phyloP scores from a whole-genome alignment of 78 protist genomes.

The Chrysochromulina tobinii region DNA sequence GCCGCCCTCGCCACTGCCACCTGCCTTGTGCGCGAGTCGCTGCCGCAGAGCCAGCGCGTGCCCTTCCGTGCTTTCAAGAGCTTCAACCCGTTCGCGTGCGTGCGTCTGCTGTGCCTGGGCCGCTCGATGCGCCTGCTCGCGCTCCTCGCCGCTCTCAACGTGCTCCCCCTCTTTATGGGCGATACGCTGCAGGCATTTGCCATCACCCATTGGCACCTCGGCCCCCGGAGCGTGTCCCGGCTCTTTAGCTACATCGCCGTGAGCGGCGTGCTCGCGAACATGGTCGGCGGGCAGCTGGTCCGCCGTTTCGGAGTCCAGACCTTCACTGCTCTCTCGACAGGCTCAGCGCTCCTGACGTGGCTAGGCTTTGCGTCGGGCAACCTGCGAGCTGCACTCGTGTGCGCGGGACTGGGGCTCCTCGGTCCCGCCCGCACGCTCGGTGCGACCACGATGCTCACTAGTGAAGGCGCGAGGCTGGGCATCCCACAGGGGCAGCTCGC shows the following conservation, averaged over 20 bases:
- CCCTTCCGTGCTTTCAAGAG: neutral
- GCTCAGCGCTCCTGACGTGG: neutral
- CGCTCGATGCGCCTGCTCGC: neutral
- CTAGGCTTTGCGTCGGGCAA: neutral
- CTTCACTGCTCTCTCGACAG: neutral
- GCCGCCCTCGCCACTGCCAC: neutral
- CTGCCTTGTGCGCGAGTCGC: neutral
- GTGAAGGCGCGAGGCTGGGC: neutral
- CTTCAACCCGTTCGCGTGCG: neutral
- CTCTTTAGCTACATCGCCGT: neutral
- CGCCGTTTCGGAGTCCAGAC: neutral
- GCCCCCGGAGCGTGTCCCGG: neutral
- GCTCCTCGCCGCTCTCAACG: neutral
- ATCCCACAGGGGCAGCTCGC: neutral
- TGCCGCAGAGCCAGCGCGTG: neutral
- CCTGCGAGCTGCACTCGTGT: neutral
- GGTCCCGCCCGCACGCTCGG: slow-evolving; percentile 2
- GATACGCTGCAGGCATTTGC: neutral
- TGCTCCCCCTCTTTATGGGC: neutral
- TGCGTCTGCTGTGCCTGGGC: neutral
- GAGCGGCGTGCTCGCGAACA: neutral
- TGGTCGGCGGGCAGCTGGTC: neutral
- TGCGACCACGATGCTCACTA: neutral
- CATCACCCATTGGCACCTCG: neutral
- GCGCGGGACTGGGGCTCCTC: neutral